Evolutionary conservation across 345 rosid genomes (phyloP).

Genomic region (Eucalyptus polybractea): DNA sequence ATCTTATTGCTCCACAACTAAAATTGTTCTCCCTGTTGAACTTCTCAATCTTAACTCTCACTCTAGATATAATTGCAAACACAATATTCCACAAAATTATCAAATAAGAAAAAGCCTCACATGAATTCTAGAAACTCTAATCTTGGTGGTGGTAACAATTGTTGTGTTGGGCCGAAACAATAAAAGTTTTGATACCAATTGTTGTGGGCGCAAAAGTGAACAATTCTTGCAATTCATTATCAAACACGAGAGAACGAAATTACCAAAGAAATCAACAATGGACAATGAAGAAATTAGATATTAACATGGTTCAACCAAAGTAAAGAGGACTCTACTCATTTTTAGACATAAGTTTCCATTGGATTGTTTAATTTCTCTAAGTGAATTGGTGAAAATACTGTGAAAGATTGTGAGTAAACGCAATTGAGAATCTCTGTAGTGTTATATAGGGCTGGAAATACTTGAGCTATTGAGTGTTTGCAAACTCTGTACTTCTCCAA

Average conservation of each 20-base stretch:
- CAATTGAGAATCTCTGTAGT: background rate
- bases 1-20: background rate
- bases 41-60: background rate
- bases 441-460: background rate
- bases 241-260: background rate
- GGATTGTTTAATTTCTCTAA: background rate
- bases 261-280: background rate
- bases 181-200: background rate
- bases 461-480: background rate
- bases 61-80: background rate
- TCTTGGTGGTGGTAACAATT: background rate
- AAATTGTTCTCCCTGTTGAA: background rate
- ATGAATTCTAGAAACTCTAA: background rate
- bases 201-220: no score
- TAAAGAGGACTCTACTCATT: background rate
- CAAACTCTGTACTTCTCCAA: rapidly evolving
- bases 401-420: background rate
- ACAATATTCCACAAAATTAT: background rate
- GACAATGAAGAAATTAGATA: background rate
- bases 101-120: background rate
- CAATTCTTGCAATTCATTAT: background rate
- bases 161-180: background rate
- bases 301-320: background rate
- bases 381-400: background rate
- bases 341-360: background rate